Evolutionary conservation across 441 rosid genomes (phyloP).

Genomic region (Pelargonium cotyledonis): DNA sequence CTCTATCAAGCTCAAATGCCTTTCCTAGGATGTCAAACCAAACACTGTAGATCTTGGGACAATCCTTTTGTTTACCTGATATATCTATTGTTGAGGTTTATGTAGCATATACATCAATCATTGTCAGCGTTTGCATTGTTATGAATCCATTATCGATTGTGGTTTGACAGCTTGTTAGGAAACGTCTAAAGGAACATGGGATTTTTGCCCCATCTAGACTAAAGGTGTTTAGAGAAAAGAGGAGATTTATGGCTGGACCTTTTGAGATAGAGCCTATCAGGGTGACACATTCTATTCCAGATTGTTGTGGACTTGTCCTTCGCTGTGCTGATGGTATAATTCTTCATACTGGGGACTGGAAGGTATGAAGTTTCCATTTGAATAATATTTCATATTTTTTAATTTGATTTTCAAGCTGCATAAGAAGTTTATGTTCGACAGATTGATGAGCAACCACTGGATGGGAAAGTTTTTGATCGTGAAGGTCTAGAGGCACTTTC

Average conservation of each 20-base stretch:
- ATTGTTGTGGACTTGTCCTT: conserved; percentile 90
- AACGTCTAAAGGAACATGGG: conserved; percentile 93
- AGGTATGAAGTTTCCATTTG: conserved; percentile 37
- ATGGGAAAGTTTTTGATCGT: conserved; percentile 83
- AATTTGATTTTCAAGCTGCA: conserved; percentile 19
- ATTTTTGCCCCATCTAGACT: conserved; percentile 22
- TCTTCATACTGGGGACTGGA: conserved; percentile 99
- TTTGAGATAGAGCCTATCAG: conserved; percentile 91
- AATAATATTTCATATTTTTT: conserved; percentile 16
- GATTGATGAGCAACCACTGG: conserved; percentile 94
- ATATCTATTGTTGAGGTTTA: background rate
- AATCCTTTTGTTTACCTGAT: background rate
- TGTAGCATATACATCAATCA: background rate
- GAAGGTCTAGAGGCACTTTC: conserved; percentile 79
- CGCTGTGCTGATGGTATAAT: conserved; percentile 96
- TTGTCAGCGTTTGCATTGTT: background rate
- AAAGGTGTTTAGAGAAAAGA: background rate
- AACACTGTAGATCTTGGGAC: background rate
- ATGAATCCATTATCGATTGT: background rate
- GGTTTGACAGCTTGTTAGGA: conserved; percentile 56
- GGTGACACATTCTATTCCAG: conserved; percentile 97
- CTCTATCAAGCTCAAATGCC: conserved; percentile 3
- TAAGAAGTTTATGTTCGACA: conserved; percentile 30
- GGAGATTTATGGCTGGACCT: conserved; percentile 63
- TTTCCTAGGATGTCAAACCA: background rate